These are phyloP conservation scores for Apiotrichum veenhuisii DNA, from an alignment of 1,284 basidiomycete species.

Conservation along the genomic window DNA sequence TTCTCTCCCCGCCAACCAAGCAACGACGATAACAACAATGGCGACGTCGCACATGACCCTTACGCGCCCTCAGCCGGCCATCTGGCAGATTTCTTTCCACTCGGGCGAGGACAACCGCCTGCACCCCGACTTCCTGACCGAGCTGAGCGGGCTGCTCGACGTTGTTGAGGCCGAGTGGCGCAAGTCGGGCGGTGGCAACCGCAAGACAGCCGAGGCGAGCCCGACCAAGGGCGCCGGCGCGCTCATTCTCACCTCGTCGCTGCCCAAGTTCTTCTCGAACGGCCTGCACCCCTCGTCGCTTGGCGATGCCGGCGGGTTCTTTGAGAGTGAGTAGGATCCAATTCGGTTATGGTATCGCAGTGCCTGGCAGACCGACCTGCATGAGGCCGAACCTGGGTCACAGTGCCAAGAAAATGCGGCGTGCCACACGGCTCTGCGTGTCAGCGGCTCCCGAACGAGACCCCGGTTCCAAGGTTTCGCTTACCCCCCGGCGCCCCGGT, in stretches of 20 bases:
- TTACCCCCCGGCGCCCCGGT: neutral
- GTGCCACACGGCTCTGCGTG: too few relatives aligned
- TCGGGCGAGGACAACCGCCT: conserved; percentile 48
- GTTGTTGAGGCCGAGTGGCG: conserved; percentile 75
- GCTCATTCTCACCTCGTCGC: conserved; percentile 67
- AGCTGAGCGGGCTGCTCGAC: conserved; percentile 58
- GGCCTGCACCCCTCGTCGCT: conserved; percentile 70
- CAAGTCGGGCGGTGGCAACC: conserved; percentile 50
- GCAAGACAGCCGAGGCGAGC: conserved; percentile 50
- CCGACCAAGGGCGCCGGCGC: conserved; percentile 54
- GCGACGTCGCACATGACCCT: conserved; percentile 19
- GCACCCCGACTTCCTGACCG: conserved; percentile 36
- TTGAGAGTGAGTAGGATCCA: conserved; percentile 67
- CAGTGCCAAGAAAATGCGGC: too few relatives aligned
- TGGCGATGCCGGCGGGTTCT: conserved; percentile 65
- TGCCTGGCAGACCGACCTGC: too few relatives aligned
- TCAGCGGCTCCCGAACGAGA: neutral
- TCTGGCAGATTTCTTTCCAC: conserved; percentile 39
- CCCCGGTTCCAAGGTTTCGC: too few relatives aligned
- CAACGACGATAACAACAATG: neutral
- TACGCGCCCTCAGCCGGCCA: conserved; percentile 28
- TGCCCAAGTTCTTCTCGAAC: conserved; percentile 86
- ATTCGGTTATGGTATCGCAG: too few relatives aligned
- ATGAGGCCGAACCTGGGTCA: too few relatives aligned
- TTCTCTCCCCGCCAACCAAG: neutral